Base-by-base conservation (phyloP, 2,329 filamentous ascomycete genomes). In the Capronia coronata region DNA sequence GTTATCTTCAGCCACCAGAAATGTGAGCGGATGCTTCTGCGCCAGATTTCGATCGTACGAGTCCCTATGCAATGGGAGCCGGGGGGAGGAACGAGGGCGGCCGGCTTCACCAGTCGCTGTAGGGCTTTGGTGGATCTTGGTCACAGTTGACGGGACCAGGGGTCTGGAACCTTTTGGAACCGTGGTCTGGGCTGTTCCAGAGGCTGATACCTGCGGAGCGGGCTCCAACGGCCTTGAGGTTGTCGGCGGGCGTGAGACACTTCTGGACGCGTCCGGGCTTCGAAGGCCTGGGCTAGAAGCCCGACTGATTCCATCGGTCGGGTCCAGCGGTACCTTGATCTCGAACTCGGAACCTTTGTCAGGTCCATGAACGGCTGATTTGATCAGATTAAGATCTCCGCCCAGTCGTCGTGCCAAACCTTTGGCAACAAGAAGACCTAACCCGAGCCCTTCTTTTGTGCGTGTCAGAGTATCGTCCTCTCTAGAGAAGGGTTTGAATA, bases 1-100 rank as follows among this genome's bases (percentile, higher is more conserved):
- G 64, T 87, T 87, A 65, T 87, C 83, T 67, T 87, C 83, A 2
- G 81, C 83, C 1, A 87, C 78, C 2, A 87, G 72, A 55, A 87
- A 82, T 8, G 76, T 83, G 7, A 86, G 71, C 1, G 83, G 83
- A 52, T 79, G 72, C 57, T 77, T 78, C 40, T 69, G 66, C 2
- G 77, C 79, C 2, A 86, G 71, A 11, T 76, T 71, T 38, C 75
- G 73, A 60, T 84, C 80, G 58, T 57, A 58, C n/a, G 46, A 40
- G 23, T 54, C 53, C 22, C 38, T 48, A 25, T 32, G 38, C 13
- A 45, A 38, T 1, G 48, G 43, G 18, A 32, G 34, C 13, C 27
- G 43, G 25, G 23, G 37, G 7, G 37, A 19, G 5, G 46, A 38
- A 13, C 47, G 43, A 4, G 27, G 21, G 11, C 34, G 34, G n/a